Evolutionary conservation across 2,329 filamentous ascomycete genomes (phyloP).

Genomic region (Podosphaera fusca): DNA sequence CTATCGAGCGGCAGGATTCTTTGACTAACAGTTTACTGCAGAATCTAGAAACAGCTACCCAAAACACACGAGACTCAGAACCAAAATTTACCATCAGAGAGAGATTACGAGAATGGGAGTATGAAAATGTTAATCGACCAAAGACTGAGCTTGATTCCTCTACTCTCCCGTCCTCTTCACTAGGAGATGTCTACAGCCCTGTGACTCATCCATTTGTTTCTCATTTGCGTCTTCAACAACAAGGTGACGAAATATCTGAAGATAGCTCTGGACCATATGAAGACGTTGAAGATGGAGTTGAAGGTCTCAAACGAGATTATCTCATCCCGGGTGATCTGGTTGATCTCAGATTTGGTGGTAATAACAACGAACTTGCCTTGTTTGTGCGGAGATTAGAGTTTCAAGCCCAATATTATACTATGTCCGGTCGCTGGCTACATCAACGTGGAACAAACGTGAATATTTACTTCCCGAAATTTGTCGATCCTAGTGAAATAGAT

Average conservation of each 20-base stretch:
- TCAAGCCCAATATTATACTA: slow-evolving; percentile 24
- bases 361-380: slow-evolving; percentile 21
- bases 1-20: background rate
- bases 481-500: slow-evolving; percentile 20
- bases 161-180: background rate
- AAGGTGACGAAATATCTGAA: background rate
- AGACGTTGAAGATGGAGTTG: slow-evolving; percentile 17
- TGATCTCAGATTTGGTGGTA: slow-evolving; percentile 11
- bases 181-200: background rate
- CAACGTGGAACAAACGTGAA: slow-evolving; percentile 14
- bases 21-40: background rate
- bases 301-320: slow-evolving; percentile 9
- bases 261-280: background rate
- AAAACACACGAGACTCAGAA: background rate
- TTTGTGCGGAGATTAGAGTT: slow-evolving; percentile 21
- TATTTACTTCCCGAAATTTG: slow-evolving; percentile 24
- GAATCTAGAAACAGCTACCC: background rate
- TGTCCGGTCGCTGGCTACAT: slow-evolving; percentile 25
- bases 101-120: slow-evolving; percentile 21
- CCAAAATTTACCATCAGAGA: slow-evolving; percentile 14
- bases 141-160: background rate
- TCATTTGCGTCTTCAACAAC: background rate
- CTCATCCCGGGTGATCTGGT: slow-evolving; percentile 16
- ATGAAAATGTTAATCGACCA: slow-evolving; percentile 13
- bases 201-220: background rate